Conservation (phyloP, 2,329 filamentous ascomycete genomes). For the Cladosporium sp. region DNA sequence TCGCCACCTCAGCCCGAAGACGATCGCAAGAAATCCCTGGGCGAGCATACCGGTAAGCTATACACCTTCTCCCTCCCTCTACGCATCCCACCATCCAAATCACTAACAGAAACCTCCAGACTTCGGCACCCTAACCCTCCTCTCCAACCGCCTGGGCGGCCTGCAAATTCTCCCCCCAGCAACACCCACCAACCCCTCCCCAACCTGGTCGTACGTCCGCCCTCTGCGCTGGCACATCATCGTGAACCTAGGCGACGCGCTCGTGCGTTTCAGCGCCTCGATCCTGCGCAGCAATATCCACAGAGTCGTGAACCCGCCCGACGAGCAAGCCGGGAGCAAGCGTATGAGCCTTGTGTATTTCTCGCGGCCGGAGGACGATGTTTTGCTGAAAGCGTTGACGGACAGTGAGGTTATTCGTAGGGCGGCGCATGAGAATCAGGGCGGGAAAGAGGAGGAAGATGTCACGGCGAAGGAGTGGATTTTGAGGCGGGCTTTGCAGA, state of each 20-base stretch:
- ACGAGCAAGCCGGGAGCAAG: conserved; percentile 44
- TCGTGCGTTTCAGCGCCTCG: conserved; percentile 48
- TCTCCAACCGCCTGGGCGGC: conserved; percentile 58
- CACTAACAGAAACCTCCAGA: conserved; percentile 36
- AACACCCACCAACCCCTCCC: conserved; percentile 1
- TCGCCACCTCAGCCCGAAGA: conserved; percentile 49
- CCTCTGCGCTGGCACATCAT: conserved; percentile 52
- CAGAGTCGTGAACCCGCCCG: conserved; percentile 52
- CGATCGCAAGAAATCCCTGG: conserved; percentile 46
- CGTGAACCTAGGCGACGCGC: conserved; percentile 51
- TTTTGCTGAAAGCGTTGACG: conserved; percentile 43
- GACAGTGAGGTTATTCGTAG: conserved; percentile 32
- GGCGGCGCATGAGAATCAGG: conserved; percentile 25
- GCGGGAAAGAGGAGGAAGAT: conserved; percentile 34
- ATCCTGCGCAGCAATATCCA: conserved; percentile 43
- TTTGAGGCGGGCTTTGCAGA: conserved; percentile 41
- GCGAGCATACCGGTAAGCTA: conserved; percentile 49
- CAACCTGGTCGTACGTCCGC: conserved; percentile 54
- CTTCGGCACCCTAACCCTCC: conserved; percentile 56
- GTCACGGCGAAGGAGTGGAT: conserved; percentile 43
- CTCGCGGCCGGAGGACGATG: conserved; percentile 51
- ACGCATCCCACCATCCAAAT: not conserved
- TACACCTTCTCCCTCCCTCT: not conserved
- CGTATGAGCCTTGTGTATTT: conserved; percentile 59
- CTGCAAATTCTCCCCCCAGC: conserved; percentile 53